Percentiles rank a stretch among this genome's conserved stretches.
Evolutionary conservation across 345 rosid genomes (phyloP).

Genomic region (Nephelium lappaceum): DNA sequence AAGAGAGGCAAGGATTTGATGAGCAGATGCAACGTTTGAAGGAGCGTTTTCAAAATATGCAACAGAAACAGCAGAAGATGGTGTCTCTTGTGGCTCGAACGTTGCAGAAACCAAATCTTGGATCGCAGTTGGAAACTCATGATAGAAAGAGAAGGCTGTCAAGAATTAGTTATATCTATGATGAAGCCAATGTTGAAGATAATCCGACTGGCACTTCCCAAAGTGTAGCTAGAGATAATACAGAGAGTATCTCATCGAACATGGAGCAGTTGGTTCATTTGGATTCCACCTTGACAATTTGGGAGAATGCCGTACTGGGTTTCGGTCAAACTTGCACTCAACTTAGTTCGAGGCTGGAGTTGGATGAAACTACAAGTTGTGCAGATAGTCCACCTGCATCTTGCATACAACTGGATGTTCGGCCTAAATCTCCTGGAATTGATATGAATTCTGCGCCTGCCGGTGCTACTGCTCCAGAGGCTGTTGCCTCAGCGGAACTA

Average conservation of each 20-base stretch:
- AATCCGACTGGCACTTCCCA: conserved; percentile 40
- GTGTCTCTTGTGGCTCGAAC: conserved; percentile 51
- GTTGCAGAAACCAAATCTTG: conserved; percentile 61
- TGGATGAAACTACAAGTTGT: conserved; percentile 77
- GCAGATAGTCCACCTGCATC: conserved; percentile 67
- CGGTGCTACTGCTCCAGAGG: conserved; percentile 32
- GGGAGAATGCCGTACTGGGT: conserved; percentile 65
- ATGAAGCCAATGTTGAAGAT: conserved; percentile 46
- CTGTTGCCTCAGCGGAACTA: conserved; percentile 39
- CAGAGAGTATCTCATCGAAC: conserved; percentile 39
- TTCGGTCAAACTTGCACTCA: conserved; percentile 34
- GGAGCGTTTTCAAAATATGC: conserved; percentile 65
- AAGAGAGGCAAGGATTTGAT: conserved; percentile 58
- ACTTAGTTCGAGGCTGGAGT: conserved; percentile 43
- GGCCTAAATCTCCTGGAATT: conserved; percentile 62
- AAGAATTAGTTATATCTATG: conserved; percentile 47
- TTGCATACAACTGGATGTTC: conserved; percentile 50
- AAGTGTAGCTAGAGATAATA: conserved; percentile 34
- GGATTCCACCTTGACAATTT: conserved; percentile 64
- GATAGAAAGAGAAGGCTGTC: conserved; percentile 73
- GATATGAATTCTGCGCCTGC: conserved; percentile 88
- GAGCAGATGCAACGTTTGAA: conserved; percentile 57
- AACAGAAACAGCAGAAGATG: conserved; percentile 58
- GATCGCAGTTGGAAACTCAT: conserved; percentile 50
- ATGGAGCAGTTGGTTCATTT: conserved; percentile 59